Evolutionary conservation across 768 basidiomycete species (phyloP).

Genomic region (Kwoniella sp.): DNA sequence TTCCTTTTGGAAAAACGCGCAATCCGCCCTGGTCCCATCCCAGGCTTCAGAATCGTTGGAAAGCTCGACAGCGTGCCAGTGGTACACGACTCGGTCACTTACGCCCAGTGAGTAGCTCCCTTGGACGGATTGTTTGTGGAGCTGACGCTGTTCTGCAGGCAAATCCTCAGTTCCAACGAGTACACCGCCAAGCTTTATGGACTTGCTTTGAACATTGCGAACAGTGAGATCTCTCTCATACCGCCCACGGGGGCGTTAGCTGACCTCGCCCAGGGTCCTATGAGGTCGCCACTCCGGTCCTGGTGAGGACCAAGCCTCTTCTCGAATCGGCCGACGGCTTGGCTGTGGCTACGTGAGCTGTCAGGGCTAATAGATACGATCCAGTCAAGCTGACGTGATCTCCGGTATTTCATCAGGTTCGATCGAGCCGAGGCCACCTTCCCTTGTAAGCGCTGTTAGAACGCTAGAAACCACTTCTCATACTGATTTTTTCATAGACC

Average conservation of each 20-base stretch:
- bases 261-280: conserved; percentile 37
- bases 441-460: conserved; percentile 35
- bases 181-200: conserved; percentile 40
- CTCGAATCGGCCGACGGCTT: conserved; percentile 44
- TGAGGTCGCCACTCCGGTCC: conserved; percentile 43
- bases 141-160: conserved; percentile 12
- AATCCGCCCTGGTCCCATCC: too few species aligned
- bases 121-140: background rate
- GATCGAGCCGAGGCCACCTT: conserved; percentile 44
- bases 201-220: conserved; percentile 36
- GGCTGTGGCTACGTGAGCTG: conserved; percentile 45
- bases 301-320: conserved; percentile 41
- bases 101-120: conserved; percentile 38
- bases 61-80: conserved; percentile 44
- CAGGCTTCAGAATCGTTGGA: conserved; percentile 47
- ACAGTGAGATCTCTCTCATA: conserved; percentile 25
- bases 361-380: background rate
- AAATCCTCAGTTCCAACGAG: conserved; percentile 35
- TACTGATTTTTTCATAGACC: conserved; percentile 20
- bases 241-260: background rate
- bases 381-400: background rate
- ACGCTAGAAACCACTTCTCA: background rate
- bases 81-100: conserved; percentile 45
- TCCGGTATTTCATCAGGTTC: conserved; percentile 27
- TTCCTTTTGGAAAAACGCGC: too few species aligned